phyloP scores from a whole-genome alignment of 805 yeast species.

The Saccharomycopsis guyanensis region DNA sequence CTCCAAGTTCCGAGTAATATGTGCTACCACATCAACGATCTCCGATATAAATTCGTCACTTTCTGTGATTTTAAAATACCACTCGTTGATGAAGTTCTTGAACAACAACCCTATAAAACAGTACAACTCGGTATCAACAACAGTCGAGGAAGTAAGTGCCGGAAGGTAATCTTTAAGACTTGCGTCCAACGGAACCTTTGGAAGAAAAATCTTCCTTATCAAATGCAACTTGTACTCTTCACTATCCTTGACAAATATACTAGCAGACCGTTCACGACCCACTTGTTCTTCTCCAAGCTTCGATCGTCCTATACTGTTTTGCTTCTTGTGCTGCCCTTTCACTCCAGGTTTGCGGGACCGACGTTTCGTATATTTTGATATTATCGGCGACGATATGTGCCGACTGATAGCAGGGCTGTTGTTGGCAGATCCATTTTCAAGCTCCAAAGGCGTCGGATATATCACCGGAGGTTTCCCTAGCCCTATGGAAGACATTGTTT shows the following conservation, averaged over 20 bases:
- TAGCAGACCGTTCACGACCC: neutral
- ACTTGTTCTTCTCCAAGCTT: neutral
- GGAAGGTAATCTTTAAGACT: constrained; percentile 29
- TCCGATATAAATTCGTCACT: constrained; percentile 37
- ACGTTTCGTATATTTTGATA: constrained; percentile 14
- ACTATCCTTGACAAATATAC: constrained; percentile 22
- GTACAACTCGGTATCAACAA: constrained; percentile 39
- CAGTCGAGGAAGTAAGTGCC: constrained; percentile 31
- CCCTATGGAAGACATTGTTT: constrained; percentile 19
- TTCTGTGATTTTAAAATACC: constrained; percentile 38
- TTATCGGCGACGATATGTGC: constrained; percentile 9
- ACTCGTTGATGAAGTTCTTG: constrained; percentile 38
- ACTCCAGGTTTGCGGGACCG: neutral
- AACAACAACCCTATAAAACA: constrained; percentile 39
- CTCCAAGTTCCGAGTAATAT: constrained; percentile 34
- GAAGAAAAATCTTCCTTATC: constrained; percentile 25
- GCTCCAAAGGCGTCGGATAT: constrained; percentile 20
- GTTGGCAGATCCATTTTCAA: neutral
- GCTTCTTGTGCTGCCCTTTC: constrained; percentile 4
- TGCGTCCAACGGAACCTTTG: constrained; percentile 21
- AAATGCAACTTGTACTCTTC: constrained; percentile 25
- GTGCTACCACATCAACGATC: constrained; percentile 33
- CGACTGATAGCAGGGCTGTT: neutral
- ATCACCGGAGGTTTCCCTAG: constrained; percentile 21
- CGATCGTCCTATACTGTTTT: neutral